phyloP scores from a whole-genome alignment of 2,329 filamentous ascomycete species.

The Aspergillus pseudotamarii region DNA sequence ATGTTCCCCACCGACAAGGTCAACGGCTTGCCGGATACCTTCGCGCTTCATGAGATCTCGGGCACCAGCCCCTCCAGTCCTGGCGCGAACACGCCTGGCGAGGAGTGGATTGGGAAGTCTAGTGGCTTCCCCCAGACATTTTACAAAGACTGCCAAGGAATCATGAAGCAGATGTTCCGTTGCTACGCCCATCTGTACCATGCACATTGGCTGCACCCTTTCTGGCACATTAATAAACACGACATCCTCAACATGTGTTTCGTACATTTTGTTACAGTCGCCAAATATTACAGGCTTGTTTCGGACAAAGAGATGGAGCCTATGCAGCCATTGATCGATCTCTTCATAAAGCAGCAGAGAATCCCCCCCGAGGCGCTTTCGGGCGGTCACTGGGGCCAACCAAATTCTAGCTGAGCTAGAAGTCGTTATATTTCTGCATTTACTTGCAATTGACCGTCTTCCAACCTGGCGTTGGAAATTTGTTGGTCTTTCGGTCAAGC shows the following conservation, averaged over 20 bases:
- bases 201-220: constrained; percentile 84
- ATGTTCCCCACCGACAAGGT: constrained; percentile 89
- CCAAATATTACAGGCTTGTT: constrained; percentile 79
- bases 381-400: constrained; percentile 47
- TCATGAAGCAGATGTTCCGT: constrained; percentile 98
- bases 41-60: constrained; percentile 57
- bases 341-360: constrained; percentile 87
- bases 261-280: constrained; percentile 79
- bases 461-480: constrained; percentile 39
- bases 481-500: constrained; percentile 17
- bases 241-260: constrained; percentile 85
- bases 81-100: constrained; percentile 63
- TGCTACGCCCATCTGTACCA: constrained; percentile 98
- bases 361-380: constrained; percentile 68
- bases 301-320: constrained; percentile 89
- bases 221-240: constrained; percentile 74
- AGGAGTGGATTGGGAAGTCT: constrained; percentile 84
- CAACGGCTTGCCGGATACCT: constrained; percentile 59
- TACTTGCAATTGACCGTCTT: constrained; percentile 28
- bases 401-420: constrained; percentile 34
- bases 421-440: constrained; percentile 10
- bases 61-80: constrained; percentile 53
- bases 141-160: constrained; percentile 84
- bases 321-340: constrained; percentile 90
- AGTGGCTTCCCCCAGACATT: constrained; percentile 93